Evolutionary conservation across 139 green algal species (phyloP), one percentile per base, ranked within the genome.

Genomic region (Closterium sp.): DNA sequence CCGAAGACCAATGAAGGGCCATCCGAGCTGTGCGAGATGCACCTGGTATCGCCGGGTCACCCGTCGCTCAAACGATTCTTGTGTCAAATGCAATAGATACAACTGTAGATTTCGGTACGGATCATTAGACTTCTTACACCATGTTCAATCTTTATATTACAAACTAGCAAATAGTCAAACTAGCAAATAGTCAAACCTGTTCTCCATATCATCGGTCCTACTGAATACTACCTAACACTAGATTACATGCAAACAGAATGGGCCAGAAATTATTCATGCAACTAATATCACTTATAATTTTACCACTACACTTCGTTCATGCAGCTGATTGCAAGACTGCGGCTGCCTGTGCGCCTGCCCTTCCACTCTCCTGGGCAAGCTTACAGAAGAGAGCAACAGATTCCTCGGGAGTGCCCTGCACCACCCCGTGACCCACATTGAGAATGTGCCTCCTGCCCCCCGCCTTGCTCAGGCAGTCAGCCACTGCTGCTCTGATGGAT

Each of bases 381-480:
- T 99, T 69, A 92, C 97, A 98, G 92, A 99, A 99, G 66, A 97
- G 90, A 16, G 88, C 96, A 33, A 99, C 98, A 31, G 92, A 96
- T 30, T 98, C 96, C 95, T 99, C 98, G 16, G 98, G 98, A 0
- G 97, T 99, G 87, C 96, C 96, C 94, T 98, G 96, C 3, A 98
- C 91, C 69, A 99, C 98, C 34, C 98, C 98, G 89, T 99, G 97
- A 1, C 97, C 97, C 34, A 99, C 97, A 91, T 99, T 98, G 34
- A 99, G 94, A 90, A 99, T 99, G 94, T 99, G 97, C 9, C 95
- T 94, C 21, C 91, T 30, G 0, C 94, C 94, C 21, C 96, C 96
- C 12, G 89, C 96, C n/a, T 95, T 95, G 66, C 96, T 88, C 25
- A 95, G 89, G 91, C 94, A 96, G 21, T 91, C 86, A 1, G 94